Base-by-base conservation (phyloP, 73 alveolate genomes). In the Symbiodinium pilosum region DNA sequence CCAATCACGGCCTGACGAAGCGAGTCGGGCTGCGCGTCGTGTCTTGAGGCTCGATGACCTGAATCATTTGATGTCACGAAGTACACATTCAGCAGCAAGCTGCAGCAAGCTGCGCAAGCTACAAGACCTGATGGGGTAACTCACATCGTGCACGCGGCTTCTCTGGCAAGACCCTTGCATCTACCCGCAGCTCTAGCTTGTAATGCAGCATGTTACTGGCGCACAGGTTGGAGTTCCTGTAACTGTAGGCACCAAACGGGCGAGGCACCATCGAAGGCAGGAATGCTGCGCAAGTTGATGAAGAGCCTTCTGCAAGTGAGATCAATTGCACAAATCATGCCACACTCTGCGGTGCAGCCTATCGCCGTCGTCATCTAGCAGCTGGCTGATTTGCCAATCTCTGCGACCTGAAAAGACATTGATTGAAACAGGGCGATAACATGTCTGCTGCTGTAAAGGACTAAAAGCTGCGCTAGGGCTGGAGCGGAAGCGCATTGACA, bases 11-110 rank as follows among this genome's bases (percentile, higher is more conserved):
- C 97, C 97, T 91, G 43, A 91, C 97, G 32, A 91, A 91, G 51
- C 97, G 87, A 28, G 97, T 91, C 32, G 88, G 88, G n/a, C 54
- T 91, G 40, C 97, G 97, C 42, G 97, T 91, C 24, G 97, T 91
- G 54, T 91, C 97, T 38, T 91, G 97, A 28, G 97, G 97, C 54
- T 91, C 97, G 26, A 91, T 91, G 42, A 91, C 97, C 97, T 68
- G 44, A 30, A 43, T 32, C 11, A 36, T n/a, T n/a, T n/a, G n/a
- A n/a, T n/a, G n/a, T n/a, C n/a, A n/a, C n/a, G n/a, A n/a, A n/a
- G n/a, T n/a, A n/a, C n/a, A n/a, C n/a, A n/a, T n/a, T n/a, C n/a
- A n/a, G n/a, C n/a, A n/a, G n/a, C n/a, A n/a, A n/a, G n/a, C n/a
- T n/a, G n/a, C n/a, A n/a, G n/a, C n/a, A n/a, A n/a, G n/a, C n/a